Conservation (phyloP, 805 yeast genomes). For the Wickerhamomyces canadensis region DNA sequence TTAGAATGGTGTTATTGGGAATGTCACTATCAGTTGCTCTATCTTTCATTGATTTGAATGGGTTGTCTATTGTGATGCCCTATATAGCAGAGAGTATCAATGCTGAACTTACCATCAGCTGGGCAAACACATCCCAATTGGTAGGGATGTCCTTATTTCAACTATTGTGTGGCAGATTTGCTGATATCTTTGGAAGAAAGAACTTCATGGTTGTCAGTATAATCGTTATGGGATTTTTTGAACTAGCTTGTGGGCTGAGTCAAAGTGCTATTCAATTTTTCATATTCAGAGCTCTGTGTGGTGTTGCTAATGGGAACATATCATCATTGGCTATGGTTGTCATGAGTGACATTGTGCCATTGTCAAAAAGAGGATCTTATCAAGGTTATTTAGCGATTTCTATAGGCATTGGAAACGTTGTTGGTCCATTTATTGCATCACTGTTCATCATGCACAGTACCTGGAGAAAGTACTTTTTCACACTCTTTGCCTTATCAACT, state of each 20-base stretch:
- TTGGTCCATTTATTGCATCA: slow-evolving; percentile 42
- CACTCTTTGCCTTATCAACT: slow-evolving; percentile 36
- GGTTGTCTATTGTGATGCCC: slow-evolving; percentile 25
- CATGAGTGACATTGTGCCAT: slow-evolving; percentile 50
- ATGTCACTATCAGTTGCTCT: slow-evolving; percentile 16
- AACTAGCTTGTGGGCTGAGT: slow-evolving; percentile 48
- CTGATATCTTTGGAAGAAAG: slow-evolving; percentile 55
- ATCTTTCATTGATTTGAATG: slow-evolving; percentile 17
- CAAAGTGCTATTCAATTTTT: slow-evolving; percentile 43
- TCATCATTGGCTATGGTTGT: slow-evolving; percentile 47
- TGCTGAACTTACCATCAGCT: slow-evolving; percentile 44
- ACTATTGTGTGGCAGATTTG: slow-evolving; percentile 47
- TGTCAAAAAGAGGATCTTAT: slow-evolving; percentile 45
- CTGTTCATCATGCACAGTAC: slow-evolving; percentile 28
- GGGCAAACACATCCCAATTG: slow-evolving; percentile 55
- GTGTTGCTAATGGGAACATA: slow-evolving; percentile 51
- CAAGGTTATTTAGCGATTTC: slow-evolving; percentile 50
- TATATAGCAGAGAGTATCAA: slow-evolving; percentile 41
- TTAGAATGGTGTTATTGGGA: slow-evolving; percentile 10
- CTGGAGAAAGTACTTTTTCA: slow-evolving; percentile 39
- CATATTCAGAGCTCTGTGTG: slow-evolving; percentile 52
- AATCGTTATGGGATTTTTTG: slow-evolving; percentile 35
- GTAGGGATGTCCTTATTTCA: slow-evolving; percentile 51
- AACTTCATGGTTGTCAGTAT: slow-evolving; percentile 36
- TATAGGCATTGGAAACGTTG: slow-evolving; percentile 44